phyloP scores from a whole-genome alignment of 164 flowering plant species.

The Liquidambar formosana region DNA sequence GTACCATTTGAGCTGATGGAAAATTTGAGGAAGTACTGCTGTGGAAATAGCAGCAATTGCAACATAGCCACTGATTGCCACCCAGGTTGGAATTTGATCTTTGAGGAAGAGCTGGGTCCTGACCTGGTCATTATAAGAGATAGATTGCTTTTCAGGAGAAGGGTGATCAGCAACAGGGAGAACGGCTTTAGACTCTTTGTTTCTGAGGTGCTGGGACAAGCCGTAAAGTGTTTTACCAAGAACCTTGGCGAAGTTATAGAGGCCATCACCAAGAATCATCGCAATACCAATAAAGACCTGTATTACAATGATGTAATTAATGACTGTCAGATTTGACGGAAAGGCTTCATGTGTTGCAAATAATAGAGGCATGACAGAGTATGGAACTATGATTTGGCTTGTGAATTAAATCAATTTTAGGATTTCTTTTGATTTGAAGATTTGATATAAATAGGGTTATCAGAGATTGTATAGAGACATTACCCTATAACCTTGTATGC shows the following conservation, averaged over 20 bases:
- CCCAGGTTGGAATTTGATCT: slow-evolving; percentile 5
- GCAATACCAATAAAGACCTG: slow-evolving; percentile 14
- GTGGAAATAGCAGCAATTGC: slow-evolving; percentile 4
- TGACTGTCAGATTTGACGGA: too few relatives aligned
- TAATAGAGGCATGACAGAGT: neutral
- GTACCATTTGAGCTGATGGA: too few relatives aligned
- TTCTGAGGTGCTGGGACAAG: neutral
- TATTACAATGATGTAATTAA: neutral
- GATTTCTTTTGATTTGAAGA: too few relatives aligned
- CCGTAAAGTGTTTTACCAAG: neutral
- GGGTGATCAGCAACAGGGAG: neutral
- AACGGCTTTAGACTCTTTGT: neutral
- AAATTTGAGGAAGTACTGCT: neutral
- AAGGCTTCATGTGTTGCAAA: neutral
- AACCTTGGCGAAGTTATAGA: slow-evolving; percentile 11
- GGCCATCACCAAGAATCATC: slow-evolving; percentile 14
- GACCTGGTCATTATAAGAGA: slow-evolving; percentile 5
- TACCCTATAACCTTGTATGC: slow-evolving; percentile 13
- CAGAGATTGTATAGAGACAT: too few relatives aligned
- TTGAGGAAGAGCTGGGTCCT: slow-evolving; percentile 5
- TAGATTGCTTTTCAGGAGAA: neutral
- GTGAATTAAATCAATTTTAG: too few relatives aligned
- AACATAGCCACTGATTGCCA: neutral
- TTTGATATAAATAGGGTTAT: too few relatives aligned
- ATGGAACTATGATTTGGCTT: neutral